These are phyloP conservation scores for Chalara sp. DNA, from an alignment of 2,329 filamentous ascomycete species.

Conservation along the genomic window DNA sequence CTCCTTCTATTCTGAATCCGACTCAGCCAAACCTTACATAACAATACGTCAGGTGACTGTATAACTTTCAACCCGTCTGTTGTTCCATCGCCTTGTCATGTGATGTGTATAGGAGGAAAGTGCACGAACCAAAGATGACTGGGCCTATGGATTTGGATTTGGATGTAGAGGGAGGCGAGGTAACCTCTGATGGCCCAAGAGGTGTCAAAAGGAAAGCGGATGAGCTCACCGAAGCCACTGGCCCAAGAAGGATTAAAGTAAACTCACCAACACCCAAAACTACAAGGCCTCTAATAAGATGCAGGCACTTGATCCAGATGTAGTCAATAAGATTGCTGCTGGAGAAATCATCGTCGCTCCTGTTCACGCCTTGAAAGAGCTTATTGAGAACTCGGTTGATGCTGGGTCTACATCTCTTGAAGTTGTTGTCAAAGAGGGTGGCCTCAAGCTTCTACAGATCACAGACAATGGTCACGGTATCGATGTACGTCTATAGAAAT, in stretches of 20 bases:
- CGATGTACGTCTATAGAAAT: slow-evolving; percentile 50
- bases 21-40: too few relatives aligned
- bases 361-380: slow-evolving; percentile 89
- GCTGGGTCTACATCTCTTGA: slow-evolving; percentile 91
- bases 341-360: slow-evolving; percentile 98
- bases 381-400: slow-evolving; percentile 96
- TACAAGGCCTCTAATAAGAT: slow-evolving; percentile 15
- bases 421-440: slow-evolving; percentile 88
- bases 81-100: too few relatives aligned
- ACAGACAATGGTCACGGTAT: slow-evolving; percentile 97
- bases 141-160: slow-evolving; percentile 38
- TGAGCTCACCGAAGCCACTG: slow-evolving; percentile 31
- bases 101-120: too few relatives aligned
- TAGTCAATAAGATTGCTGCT: slow-evolving; percentile 97
- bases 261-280: slow-evolving; percentile 3
- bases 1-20: too few relatives aligned
- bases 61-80: too few relatives aligned
- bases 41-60: too few relatives aligned
- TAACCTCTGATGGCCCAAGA: slow-evolving; percentile 10
- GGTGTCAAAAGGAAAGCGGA: slow-evolving; percentile 42
- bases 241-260: slow-evolving; percentile 43
- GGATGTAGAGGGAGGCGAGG: slow-evolving; percentile 5
- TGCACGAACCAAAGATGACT: slow-evolving; percentile 10
- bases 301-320: slow-evolving; percentile 75
- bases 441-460: slow-evolving; percentile 90